phyloP scores from a whole-genome alignment of 169 alveolate species.

The Fabrea salina region DNA sequence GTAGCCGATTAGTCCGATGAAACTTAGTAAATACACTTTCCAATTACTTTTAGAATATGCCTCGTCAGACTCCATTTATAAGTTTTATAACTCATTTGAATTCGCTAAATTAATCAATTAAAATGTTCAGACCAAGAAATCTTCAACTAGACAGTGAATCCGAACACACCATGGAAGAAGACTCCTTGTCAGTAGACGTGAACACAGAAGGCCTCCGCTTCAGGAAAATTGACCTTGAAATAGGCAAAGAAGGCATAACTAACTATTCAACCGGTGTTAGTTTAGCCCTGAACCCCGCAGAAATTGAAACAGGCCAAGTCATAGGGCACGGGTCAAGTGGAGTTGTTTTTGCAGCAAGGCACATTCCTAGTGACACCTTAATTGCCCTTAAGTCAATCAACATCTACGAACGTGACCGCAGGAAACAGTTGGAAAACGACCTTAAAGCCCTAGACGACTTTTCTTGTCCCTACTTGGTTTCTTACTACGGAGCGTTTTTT shows the following conservation, averaged over 20 bases:
- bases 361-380: constrained; percentile 22
- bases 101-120: too few species aligned
- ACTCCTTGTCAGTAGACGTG: constrained; percentile 29
- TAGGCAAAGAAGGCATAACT: constrained; percentile 18
- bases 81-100: too few species aligned
- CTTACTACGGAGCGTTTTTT: constrained; percentile 66
- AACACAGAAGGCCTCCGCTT: constrained; percentile 15
- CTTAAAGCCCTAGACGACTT: constrained; percentile 58
- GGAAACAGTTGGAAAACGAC: constrained; percentile 54
- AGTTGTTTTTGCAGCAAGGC: background rate
- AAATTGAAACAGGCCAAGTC: constrained; percentile 20
- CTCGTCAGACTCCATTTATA: too few species aligned
- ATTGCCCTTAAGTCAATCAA: constrained; percentile 25
- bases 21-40: too few species aligned
- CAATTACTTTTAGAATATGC: too few species aligned
- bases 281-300: background rate
- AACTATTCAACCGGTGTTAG: background rate
- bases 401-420: constrained; percentile 15
- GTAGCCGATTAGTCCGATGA: too few species aligned
- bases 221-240: constrained; percentile 2
- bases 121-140: too few species aligned
- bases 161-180: constrained; percentile 24
- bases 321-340: constrained; percentile 30
- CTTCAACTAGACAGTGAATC: constrained; percentile 2
- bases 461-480: constrained; percentile 59